phyloP scores from a whole-genome alignment of 352 stramenopile genomes.

The Blastocystis sp. region DNA sequence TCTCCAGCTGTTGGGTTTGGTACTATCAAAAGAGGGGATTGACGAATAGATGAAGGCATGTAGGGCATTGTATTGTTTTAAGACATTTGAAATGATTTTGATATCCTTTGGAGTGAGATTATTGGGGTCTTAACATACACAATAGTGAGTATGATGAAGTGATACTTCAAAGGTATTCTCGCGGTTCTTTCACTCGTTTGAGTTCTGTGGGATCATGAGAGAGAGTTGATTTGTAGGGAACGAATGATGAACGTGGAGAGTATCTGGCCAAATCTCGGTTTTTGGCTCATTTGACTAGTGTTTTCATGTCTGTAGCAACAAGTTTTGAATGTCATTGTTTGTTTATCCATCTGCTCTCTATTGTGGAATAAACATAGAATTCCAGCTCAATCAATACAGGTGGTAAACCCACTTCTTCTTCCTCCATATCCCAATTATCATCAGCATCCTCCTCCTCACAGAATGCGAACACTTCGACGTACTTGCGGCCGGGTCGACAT shows the following conservation, averaged over 20 bases:
- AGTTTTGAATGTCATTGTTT: background rate
- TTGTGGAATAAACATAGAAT: no score
- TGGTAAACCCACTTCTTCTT: slow-evolving; percentile 11
- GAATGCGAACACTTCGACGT: slow-evolving; percentile 36
- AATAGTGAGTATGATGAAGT: background rate
- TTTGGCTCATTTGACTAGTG: background rate
- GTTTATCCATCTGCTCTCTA: background rate
- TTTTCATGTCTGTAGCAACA: background rate
- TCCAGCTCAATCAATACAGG: slow-evolving; percentile 29
- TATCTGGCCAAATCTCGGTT: background rate
- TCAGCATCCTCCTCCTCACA: background rate
- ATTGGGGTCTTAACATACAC: background rate
- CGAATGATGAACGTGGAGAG: background rate
- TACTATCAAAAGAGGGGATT: background rate
- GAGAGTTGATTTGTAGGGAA: background rate
- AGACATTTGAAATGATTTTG: background rate
- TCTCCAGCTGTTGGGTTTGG: slow-evolving; percentile 6
- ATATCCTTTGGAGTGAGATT: slow-evolving; percentile 20
- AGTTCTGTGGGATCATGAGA: background rate
- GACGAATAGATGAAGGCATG: background rate
- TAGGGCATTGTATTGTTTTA: background rate
- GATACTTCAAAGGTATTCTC: background rate
- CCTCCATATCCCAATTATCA: slow-evolving; percentile 9
- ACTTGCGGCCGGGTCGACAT: background rate
- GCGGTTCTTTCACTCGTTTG: background rate